These are phyloP conservation scores for Stereum hirsutum DNA, from an alignment of 1,284 basidiomycete genomes.

Conservation along the genomic window DNA sequence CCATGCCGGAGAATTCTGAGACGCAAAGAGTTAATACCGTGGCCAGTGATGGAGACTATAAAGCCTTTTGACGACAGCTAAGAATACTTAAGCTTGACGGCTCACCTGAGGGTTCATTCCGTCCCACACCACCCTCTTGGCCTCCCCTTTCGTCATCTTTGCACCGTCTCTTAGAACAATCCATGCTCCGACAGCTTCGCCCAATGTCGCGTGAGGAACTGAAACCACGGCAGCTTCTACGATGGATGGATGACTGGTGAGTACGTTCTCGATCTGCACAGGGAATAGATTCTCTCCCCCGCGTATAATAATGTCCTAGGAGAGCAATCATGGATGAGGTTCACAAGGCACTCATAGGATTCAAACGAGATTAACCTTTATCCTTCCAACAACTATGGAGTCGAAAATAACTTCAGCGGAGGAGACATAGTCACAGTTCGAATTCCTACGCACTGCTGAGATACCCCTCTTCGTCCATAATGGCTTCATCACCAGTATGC, in stretches of 20 bases:
- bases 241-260: slow-evolving; percentile 55
- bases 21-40: slow-evolving; percentile 2
- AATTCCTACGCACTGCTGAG: slow-evolving; percentile 53
- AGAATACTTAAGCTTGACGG: neutral
- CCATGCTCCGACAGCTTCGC: slow-evolving; percentile 77
- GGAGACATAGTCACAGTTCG: too few relatives aligned
- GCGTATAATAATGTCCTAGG: slow-evolving; percentile 78
- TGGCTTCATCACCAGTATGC: slow-evolving; percentile 78
- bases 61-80: neutral
- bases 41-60: neutral
- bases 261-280: slow-evolving; percentile 74
- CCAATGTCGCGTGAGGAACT: slow-evolving; percentile 62
- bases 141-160: slow-evolving; percentile 36
- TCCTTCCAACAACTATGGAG: slow-evolving; percentile 62
- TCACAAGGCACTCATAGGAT: too few relatives aligned
- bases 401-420: slow-evolving; percentile 1
- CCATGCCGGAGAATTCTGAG: slow-evolving; percentile 71
- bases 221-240: slow-evolving; percentile 69
- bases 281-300: slow-evolving; percentile 88
- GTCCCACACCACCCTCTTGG: slow-evolving; percentile 41
- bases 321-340: too few relatives aligned
- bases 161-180: slow-evolving; percentile 42
- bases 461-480: slow-evolving; percentile 80
- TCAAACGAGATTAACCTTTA: too few relatives aligned
- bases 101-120: slow-evolving; percentile 71